These are phyloP conservation scores for Alternaria ethzedia DNA, from an alignment of 2,329 filamentous ascomycete genomes.

Conservation along the genomic window DNA sequence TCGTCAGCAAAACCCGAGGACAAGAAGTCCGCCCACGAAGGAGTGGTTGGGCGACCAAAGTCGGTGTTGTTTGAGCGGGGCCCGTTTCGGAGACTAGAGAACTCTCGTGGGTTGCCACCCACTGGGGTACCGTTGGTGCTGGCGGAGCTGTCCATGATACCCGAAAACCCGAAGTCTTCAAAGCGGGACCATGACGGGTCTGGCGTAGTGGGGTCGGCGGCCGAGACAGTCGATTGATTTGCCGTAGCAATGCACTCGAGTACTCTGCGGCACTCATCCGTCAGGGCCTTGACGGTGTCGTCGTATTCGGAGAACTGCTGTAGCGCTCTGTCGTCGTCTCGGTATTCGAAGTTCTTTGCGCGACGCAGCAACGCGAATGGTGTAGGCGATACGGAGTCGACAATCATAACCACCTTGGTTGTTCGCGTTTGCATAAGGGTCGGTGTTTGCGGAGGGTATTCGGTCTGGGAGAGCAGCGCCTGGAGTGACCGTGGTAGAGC, in stretches of 20 bases:
- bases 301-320: constrained; percentile 87
- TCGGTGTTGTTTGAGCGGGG: constrained; percentile 72
- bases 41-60: constrained; percentile 84
- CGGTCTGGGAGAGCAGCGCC: constrained; percentile 86
- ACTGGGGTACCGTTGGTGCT: constrained; percentile 37
- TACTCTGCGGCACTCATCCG: constrained; percentile 92
- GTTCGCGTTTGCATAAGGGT: constrained; percentile 79
- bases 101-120: constrained; percentile 65
- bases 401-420: constrained; percentile 94
- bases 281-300: constrained; percentile 85
- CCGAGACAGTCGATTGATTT: constrained; percentile 77
- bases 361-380: constrained; percentile 89
- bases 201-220: constrained; percentile 57
- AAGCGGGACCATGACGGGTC: constrained; percentile 98
- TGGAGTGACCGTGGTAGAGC: constrained; percentile 89
- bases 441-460: constrained; percentile 86
- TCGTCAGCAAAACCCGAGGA: constrained; percentile 89
- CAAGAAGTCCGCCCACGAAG: constrained; percentile 97
- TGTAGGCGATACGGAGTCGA: constrained; percentile 91
- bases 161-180: constrained; percentile 90
- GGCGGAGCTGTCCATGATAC: constrained; percentile 70
- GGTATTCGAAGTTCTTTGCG: constrained; percentile 93
- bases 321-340: constrained; percentile 83
- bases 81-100: constrained; percentile 71
- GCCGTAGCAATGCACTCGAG: constrained; percentile 85